A percentile compares a stretch with the other conserved stretches of the same genome.
phyloP scores from a whole-genome alignment of 805 yeast genomes.

The Pichia eremophila region DNA sequence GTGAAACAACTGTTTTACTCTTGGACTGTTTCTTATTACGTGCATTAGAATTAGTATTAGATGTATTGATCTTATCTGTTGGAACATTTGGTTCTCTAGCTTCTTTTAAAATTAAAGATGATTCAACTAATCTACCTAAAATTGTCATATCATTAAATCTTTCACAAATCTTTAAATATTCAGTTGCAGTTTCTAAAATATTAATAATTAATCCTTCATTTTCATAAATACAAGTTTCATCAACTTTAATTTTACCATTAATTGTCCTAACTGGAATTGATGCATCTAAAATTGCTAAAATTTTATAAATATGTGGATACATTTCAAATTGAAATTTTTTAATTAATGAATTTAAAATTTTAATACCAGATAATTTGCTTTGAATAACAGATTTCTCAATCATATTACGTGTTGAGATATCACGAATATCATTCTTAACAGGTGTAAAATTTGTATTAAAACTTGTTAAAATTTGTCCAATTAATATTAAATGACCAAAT shows the following conservation, averaged over 20 bases:
- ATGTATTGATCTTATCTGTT: neutral
- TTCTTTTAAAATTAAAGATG: constrained; percentile 38
- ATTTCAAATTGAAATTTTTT: constrained; percentile 28
- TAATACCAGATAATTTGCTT: constrained; percentile 37
- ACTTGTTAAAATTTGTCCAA: constrained; percentile 46
- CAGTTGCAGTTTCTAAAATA: constrained; percentile 23
- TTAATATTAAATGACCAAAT: constrained; percentile 42
- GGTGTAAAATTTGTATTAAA: constrained; percentile 47
- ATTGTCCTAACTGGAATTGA: constrained; percentile 43
- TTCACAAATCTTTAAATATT: constrained; percentile 17
- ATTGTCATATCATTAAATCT: constrained; percentile 38
- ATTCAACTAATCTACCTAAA: constrained; percentile 49
- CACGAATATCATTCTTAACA: constrained; percentile 51
- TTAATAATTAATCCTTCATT: constrained; percentile 23
- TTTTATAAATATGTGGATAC: constrained; percentile 38
- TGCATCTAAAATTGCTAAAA: constrained; percentile 48
- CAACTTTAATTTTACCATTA: constrained; percentile 32
- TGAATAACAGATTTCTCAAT: constrained; percentile 35
- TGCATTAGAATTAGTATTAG: neutral
- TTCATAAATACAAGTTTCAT: constrained; percentile 23
- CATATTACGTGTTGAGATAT: constrained; percentile 35
- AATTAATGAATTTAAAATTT: constrained; percentile 31
- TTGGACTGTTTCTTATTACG: constrained; percentile 12
- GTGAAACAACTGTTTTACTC: constrained; percentile 39
- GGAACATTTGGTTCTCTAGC: constrained; percentile 24